Percentiles rank a stretch among this genome's conserved stretches.
Evolutionary conservation across 305 asterid genomes (phyloP).

Genomic region (Ilex paraguariensis): DNA sequence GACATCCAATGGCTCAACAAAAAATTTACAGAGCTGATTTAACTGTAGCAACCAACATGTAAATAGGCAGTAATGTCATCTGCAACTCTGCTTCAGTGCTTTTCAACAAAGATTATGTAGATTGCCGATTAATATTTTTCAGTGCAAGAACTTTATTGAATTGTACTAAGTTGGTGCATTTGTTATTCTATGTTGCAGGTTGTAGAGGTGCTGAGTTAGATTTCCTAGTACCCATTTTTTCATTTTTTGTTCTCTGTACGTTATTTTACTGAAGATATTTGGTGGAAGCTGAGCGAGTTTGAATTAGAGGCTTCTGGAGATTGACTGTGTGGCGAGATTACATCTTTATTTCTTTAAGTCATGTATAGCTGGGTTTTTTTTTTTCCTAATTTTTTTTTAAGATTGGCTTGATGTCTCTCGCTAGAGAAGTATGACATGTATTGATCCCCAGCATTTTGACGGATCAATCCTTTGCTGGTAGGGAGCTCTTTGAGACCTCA

Average conservation of each 20-base stretch:
- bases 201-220: conserved; percentile 30
- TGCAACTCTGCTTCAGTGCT: background rate
- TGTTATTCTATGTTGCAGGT: conserved; percentile 36
- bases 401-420: too few species aligned
- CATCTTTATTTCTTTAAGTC: conserved; percentile 34
- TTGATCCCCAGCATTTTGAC: too few species aligned
- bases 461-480: too few species aligned
- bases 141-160: background rate
- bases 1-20: too few species aligned
- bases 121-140: too few species aligned
- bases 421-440: too few species aligned
- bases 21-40: too few species aligned
- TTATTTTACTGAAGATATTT: conserved; percentile 38
- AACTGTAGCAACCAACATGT: background rate
- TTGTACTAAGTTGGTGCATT: background rate
- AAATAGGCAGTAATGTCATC: background rate
- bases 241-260: conserved; percentile 40
- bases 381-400: conserved; percentile 2
- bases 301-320: conserved; percentile 29
- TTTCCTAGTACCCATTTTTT: conserved; percentile 43
- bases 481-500: too few species aligned
- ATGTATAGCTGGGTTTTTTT: conserved; percentile 35
- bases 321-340: conserved; percentile 25
- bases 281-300: conserved; percentile 24
- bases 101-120: background rate